These are phyloP conservation scores for Thraustochytrium striatum DNA, from an alignment of 352 stramenopile species.

Conservation along the genomic window DNA sequence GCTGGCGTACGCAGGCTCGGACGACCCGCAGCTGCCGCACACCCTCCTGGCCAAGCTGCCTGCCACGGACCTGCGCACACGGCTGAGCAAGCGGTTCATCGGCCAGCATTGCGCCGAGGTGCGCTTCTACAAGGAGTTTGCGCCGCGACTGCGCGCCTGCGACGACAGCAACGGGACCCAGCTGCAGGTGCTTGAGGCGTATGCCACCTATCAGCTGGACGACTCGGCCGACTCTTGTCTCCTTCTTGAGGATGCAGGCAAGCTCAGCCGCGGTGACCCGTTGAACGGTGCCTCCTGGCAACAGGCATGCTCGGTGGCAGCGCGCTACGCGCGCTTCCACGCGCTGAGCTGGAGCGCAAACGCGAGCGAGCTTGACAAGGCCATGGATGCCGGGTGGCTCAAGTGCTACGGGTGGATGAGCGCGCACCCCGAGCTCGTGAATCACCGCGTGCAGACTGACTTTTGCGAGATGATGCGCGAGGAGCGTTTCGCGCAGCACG, in stretches of 20 bases:
- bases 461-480: slow-evolving; percentile 7
- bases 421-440: background rate
- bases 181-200: background rate
- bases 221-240: background rate
- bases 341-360: background rate
- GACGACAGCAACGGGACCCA: background rate
- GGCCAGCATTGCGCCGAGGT: background rate
- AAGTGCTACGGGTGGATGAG: background rate
- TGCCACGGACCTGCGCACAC: too few relatives aligned
- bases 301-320: slow-evolving; percentile 13
- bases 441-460: background rate
- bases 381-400: background rate
- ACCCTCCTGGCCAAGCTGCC: slow-evolving; percentile 14
- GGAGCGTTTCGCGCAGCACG: background rate
- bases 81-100: background rate
- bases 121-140: slow-evolving; percentile 11
- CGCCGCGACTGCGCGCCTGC: background rate
- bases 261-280: background rate
- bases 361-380: background rate
- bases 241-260: slow-evolving; percentile 13
- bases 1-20: background rate
- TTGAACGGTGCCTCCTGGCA: slow-evolving; percentile 3
- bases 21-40: background rate
- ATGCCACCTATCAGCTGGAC: background rate
- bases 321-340: slow-evolving; percentile 37